These are phyloP conservation scores for Rhodotorula glutinis DNA, from an alignment of 1,284 basidiomycete species.

Conservation along the genomic window DNA sequence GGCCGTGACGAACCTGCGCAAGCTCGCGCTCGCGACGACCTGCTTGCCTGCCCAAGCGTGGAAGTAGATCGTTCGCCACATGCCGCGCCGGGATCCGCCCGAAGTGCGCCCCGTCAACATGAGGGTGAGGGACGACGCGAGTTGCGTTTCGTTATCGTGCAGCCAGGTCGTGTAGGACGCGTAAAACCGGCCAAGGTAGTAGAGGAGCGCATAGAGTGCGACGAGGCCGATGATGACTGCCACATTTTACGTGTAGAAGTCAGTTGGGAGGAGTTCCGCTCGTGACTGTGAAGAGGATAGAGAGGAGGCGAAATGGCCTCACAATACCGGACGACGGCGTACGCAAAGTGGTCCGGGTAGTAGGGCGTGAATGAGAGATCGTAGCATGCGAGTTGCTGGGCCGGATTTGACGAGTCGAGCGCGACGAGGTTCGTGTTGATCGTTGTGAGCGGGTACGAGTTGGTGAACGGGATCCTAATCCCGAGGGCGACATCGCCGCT, in stretches of 20 bases:
- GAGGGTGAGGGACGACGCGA: constrained; percentile 42
- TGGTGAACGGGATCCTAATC: constrained; percentile 66
- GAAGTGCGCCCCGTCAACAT: constrained; percentile 29
- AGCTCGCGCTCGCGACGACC: constrained; percentile 74
- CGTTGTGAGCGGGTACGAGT: constrained; percentile 72
- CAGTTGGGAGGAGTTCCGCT: too few species aligned
- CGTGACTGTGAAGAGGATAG: too few species aligned
- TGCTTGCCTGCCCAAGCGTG: constrained; percentile 88
- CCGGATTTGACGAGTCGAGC: constrained; percentile 68
- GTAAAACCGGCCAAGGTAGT: constrained; percentile 71
- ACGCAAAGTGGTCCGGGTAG: constrained; percentile 62
- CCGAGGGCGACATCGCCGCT: constrained; percentile 63
- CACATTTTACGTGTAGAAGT: too few species aligned
- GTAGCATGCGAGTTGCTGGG: constrained; percentile 72
- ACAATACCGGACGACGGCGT: constrained; percentile 69
- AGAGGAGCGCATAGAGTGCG: constrained; percentile 69
- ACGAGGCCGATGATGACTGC: constrained; percentile 65
- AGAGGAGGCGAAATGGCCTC: not conserved
- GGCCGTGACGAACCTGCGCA: constrained; percentile 89
- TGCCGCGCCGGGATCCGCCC: constrained; percentile 51
- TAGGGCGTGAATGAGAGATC: constrained; percentile 77
- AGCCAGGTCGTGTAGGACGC: constrained; percentile 59
- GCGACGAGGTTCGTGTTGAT: constrained; percentile 78
- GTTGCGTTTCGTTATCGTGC: constrained; percentile 40
- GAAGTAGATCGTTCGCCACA: constrained; percentile 80